Conservation (phyloP, 768 basidiomycete species). For the Solioccasus polychromus region DNA sequence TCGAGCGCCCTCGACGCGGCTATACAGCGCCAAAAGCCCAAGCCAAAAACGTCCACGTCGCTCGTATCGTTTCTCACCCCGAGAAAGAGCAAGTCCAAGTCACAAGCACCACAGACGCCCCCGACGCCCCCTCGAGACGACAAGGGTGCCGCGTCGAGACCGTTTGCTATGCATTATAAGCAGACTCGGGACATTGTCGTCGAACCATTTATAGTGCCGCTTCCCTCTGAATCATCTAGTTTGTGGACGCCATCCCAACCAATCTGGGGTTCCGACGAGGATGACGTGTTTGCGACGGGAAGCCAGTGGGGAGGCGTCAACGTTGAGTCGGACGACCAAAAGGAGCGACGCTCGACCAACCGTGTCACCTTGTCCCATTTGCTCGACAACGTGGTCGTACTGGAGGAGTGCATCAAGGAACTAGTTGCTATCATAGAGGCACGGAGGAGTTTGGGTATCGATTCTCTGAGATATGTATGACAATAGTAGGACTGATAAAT, state of each 20-base stretch:
- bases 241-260: conserved; percentile 62
- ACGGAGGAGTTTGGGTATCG: conserved; percentile 79
- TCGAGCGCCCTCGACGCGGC: conserved; percentile 30
- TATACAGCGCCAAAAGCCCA: conserved; percentile 43
- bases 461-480: conserved; percentile 73
- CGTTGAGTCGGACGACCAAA: conserved; percentile 16
- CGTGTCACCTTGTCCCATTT: conserved; percentile 76
- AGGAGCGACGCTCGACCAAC: conserved; percentile 32
- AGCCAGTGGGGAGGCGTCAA: conserved; percentile 40
- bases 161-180: conserved; percentile 84
- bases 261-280: conserved; percentile 59
- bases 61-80: conserved; percentile 80
- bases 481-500: conserved; percentile 35
- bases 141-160: conserved; percentile 59
- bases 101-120: conserved; percentile 37
- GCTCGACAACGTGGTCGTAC: conserved; percentile 89
- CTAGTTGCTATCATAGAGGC: conserved; percentile 83
- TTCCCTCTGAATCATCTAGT: conserved; percentile 46
- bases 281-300: conserved; percentile 64
- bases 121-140: conserved; percentile 43
- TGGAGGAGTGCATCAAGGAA: conserved; percentile 96
- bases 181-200: conserved; percentile 69
- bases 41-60: conserved; percentile 53
- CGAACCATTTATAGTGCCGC: conserved; percentile 63
- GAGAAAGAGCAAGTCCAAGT: conserved; percentile 55